A percentile compares a stretch with the other conserved stretches of the same genome.
Evolutionary conservation across 2,329 filamentous ascomycete species (phyloP).

Genomic region (Aulographum hederae): DNA sequence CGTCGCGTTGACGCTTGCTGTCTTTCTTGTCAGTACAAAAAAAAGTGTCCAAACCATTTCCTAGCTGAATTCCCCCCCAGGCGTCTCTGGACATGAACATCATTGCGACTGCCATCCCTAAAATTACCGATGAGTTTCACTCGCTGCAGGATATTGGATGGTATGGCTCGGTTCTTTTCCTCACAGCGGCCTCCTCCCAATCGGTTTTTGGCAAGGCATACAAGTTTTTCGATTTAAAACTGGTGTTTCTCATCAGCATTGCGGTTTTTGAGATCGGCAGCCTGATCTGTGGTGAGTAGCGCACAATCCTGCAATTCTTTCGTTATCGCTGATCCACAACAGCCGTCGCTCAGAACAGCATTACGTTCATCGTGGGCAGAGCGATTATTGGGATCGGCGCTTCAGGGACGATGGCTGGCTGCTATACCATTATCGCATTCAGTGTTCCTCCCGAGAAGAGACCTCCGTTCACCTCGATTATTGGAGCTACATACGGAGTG

Average conservation of each 20-base stretch:
- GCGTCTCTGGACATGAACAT: not conserved
- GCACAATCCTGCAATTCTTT: not conserved
- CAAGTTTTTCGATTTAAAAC: slow-evolving; percentile 23
- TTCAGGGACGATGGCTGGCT: slow-evolving; percentile 10
- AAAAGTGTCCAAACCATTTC: no score
- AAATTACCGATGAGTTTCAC: slow-evolving; percentile 1
- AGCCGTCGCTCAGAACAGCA: slow-evolving; percentile 12
- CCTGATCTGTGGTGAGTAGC: slow-evolving; percentile 23
- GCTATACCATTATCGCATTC: slow-evolving; percentile 19
- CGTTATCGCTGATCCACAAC: not conserved
- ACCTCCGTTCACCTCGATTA: slow-evolving; percentile 20
- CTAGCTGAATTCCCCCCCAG: no score
- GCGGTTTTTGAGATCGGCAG: slow-evolving; percentile 35
- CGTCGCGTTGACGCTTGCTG: no score
- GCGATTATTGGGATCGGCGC: slow-evolving; percentile 14
- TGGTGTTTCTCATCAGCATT: slow-evolving; percentile 13
- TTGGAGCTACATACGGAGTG: slow-evolving; percentile 19
- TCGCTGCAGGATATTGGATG: slow-evolving; percentile 9
- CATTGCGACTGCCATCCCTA: not conserved
- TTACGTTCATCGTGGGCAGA: slow-evolving; percentile 15
- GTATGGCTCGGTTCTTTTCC: slow-evolving; percentile 23
- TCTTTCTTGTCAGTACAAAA: no score
- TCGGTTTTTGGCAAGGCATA: slow-evolving; percentile 28
- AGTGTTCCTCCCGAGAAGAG: slow-evolving; percentile 21
- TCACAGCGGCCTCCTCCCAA: slow-evolving; percentile 26